These are phyloP conservation scores for Podaxis carcinomalis DNA, from an alignment of 768 basidiomycete species.

Conservation along the genomic window DNA sequence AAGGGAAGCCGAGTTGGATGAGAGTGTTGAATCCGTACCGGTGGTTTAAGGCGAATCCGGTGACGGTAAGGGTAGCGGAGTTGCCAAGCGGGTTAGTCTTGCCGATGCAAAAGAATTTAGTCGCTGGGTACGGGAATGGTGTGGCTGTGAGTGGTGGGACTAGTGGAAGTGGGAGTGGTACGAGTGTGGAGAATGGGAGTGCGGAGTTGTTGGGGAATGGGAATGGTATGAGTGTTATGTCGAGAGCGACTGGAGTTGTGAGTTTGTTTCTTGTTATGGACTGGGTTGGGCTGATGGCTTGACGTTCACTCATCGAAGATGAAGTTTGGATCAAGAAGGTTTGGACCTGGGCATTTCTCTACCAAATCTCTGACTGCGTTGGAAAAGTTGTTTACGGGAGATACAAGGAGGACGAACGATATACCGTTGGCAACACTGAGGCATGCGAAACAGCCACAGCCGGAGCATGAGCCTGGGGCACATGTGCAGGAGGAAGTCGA, in stretches of 20 bases:
- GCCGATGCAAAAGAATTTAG: slow-evolving; percentile 74
- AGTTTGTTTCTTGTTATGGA: not conserved
- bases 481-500: slow-evolving; percentile 61
- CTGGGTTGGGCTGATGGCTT: not conserved
- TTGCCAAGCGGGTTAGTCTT: slow-evolving; percentile 70
- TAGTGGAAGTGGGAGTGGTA: not conserved
- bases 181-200: not conserved
- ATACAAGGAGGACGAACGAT: slow-evolving; percentile 38
- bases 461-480: slow-evolving; percentile 24
- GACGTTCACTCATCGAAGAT: slow-evolving; percentile 14
- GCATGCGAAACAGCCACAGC: slow-evolving; percentile 25
- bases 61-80: slow-evolving; percentile 64
- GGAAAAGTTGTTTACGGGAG: slow-evolving; percentile 64
- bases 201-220: not conserved
- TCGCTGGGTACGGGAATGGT: slow-evolving; percentile 21
- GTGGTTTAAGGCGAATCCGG: slow-evolving; percentile 73
- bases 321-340: slow-evolving; percentile 19
- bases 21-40: slow-evolving; percentile 81
- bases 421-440: slow-evolving; percentile 59
- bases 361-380: slow-evolving; percentile 56
- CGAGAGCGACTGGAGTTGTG: not conserved
- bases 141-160: not conserved
- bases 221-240: not conserved
- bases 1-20: slow-evolving; percentile 59
- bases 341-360: slow-evolving; percentile 45